Evolutionary conservation across 73 alveolate species (phyloP).

Genomic region (Symbiodinium natans): DNA sequence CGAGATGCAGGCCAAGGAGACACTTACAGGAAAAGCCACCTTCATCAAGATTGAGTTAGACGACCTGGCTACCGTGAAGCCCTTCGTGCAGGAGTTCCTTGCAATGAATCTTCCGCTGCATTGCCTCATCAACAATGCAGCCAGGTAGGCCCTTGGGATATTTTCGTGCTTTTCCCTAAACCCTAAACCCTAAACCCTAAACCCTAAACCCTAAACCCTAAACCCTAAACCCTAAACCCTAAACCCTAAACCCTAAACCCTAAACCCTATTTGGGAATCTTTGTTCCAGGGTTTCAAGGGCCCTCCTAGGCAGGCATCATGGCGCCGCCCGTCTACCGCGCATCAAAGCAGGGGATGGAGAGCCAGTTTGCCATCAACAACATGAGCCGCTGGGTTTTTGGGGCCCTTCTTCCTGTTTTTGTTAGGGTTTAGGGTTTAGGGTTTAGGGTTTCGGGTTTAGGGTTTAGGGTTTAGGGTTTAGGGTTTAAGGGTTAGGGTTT

Average conservation of each 20-base stretch:
- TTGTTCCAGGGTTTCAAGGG: no score
- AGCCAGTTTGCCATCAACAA: slow-evolving; percentile 30
- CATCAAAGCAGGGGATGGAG: slow-evolving; percentile 28
- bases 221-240: no score
- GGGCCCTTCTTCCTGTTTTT: no score
- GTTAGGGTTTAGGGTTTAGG: neutral
- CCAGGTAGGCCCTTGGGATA: no score
- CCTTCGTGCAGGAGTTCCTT: slow-evolving; percentile 40
- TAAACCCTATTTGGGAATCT: no score
- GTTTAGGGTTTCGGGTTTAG: neutral
- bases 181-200: no score
- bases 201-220: no score
- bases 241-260: no score
- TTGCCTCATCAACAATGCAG: slow-evolving; percentile 21
- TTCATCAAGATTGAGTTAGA: slow-evolving; percentile 40
- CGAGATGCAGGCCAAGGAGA: slow-evolving; percentile 27
- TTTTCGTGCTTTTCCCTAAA: no score
- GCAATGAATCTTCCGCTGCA: neutral
- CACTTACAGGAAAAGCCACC: slow-evolving; percentile 4
- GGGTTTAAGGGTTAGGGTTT: neutral
- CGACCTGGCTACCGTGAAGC: slow-evolving; percentile 44
- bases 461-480: neutral
- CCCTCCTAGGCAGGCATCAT: neutral
- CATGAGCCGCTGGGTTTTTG: neutral
- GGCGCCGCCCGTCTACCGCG: slow-evolving; percentile 17